These are phyloP conservation scores for Wickerhamiella sergipiensis DNA, from an alignment of 805 yeast genomes.

Conservation along the genomic window DNA sequence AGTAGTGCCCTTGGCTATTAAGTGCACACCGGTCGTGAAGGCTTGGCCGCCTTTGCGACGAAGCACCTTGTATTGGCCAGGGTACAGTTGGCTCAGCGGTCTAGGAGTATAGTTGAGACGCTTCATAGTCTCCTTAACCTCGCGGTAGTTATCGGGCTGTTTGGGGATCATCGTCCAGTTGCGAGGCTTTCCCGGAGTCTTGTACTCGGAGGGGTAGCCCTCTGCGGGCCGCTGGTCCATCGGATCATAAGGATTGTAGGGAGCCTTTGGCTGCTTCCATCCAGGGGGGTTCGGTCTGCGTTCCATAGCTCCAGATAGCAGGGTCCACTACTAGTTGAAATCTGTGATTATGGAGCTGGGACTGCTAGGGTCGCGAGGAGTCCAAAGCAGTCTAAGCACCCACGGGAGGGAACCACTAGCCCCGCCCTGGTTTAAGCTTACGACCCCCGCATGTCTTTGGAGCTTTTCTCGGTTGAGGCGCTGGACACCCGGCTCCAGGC, in stretches of 20 bases:
- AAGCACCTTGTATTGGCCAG: conserved; percentile 66
- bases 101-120: conserved; percentile 63
- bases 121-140: conserved; percentile 61
- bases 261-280: conserved; percentile 71
- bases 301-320: no score
- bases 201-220: conserved; percentile 76
- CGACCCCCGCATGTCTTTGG: neutral
- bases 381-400: no score
- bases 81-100: conserved; percentile 59
- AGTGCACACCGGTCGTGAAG: conserved; percentile 46
- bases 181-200: conserved; percentile 49
- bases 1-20: conserved; percentile 40
- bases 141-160: conserved; percentile 52
- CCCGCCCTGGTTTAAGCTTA: neutral
- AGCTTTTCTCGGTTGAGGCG: conserved; percentile 27
- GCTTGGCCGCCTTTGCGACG: conserved; percentile 41
- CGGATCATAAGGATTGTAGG: conserved; percentile 77
- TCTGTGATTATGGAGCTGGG: no score
- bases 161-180: conserved; percentile 45
- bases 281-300: conserved; percentile 66
- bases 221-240: conserved; percentile 62
- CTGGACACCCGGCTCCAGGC: conserved; percentile 32
- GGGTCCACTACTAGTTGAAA: no score
- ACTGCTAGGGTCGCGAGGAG: no score
- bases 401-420: no score